A percentile compares a stretch with the other conserved stretches of the same genome.
phyloP scores from a whole-genome alignment of 768 basidiomycete species.

The Mycena albidolilacea region DNA sequence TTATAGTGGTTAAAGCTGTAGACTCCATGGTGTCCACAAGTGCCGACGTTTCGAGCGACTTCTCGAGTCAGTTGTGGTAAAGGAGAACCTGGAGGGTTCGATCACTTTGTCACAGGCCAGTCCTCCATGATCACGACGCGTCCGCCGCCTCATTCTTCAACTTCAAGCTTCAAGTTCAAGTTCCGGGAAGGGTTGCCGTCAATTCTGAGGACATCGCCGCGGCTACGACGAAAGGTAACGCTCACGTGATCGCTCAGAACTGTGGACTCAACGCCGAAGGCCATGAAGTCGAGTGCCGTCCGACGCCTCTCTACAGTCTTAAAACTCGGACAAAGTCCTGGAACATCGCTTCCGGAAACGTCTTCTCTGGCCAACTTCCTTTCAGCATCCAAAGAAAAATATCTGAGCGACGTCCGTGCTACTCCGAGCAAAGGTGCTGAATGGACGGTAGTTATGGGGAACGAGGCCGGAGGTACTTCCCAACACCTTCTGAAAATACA shows the following conservation, averaged over 20 bases:
- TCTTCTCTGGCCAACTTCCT: constrained; percentile 57
- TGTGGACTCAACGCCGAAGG: not conserved
- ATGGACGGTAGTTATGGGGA: constrained; percentile 95
- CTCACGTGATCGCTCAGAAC: constrained; percentile 22
- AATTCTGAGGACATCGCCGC: too few relatives aligned
- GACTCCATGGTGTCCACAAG: too few relatives aligned
- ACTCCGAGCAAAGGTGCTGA: constrained; percentile 60
- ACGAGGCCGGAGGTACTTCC: constrained; percentile 93
- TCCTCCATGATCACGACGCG: too few relatives aligned
- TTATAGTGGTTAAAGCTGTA: not conserved
- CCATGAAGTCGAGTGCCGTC: constrained; percentile 27
- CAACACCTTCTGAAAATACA: not conserved
- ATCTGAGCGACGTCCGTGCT: constrained; percentile 68
- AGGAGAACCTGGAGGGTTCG: too few relatives aligned
- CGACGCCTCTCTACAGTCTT: constrained; percentile 57
- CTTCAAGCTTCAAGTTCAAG: too few relatives aligned
- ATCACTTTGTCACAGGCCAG: too few relatives aligned
- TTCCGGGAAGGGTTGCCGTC: too few relatives aligned
- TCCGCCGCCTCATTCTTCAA: too few relatives aligned
- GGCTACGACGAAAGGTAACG: not conserved
- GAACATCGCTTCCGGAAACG: constrained; percentile 8
- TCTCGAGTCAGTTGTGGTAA: too few relatives aligned
- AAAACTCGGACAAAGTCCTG: constrained; percentile 46
- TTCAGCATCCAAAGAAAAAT: constrained; percentile 67
- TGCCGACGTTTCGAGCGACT: too few relatives aligned